Evolutionary conservation across 805 yeast genomes (phyloP), one percentile per base, ranked within the genome.

Genomic region (Myxozyma sirexii): DNA sequence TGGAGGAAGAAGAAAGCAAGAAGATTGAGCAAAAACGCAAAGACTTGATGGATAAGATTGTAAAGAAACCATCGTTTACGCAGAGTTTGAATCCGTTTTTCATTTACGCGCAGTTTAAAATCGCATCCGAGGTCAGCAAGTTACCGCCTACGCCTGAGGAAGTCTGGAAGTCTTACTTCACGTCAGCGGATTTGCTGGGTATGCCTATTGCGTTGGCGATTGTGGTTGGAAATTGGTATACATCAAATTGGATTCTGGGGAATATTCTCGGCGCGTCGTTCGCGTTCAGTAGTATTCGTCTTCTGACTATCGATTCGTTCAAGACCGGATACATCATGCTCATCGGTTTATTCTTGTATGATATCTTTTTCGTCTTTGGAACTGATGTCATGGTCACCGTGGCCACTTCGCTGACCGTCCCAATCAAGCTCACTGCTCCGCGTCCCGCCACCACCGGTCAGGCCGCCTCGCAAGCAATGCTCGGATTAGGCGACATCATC

Each of bases 401-500:
- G 19, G 90, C 90, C 5, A 77, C 79, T 1, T 68, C 69, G 5
- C 65, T 85, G 23, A 81, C 82, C 2, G 74, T 82, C n/a, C 90
- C 90, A 0, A 75, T 79, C 47, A 82, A 81, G 63, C 57, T 82
- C 26, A 59, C 76, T 5, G 69, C 83, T 19, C 87, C 87, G 7
- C 70, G 75, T 0, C 68, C 67, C 0, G 42, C 57, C 17, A 55
- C 62, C 12, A 43, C 59, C 3, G 50, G 63, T 3, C 42, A 38
- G 8, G 47, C 58, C 4, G n/a, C 39, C 15, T 51, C 55, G 3
- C 43, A 39, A 21, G 66, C 68, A 2, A 69, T 84, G 51, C 71
- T 86, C 8, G 91, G 90, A 0, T 72, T 85, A 4, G 90, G 90
- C 4, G 91, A 86, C 69, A 79, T 87, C 54, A 82, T 82, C 2